Evolutionary conservation across 306 rosid species (phyloP), one percentile per base, ranked within the genome.

Genomic region (Mimosa pudica): DNA sequence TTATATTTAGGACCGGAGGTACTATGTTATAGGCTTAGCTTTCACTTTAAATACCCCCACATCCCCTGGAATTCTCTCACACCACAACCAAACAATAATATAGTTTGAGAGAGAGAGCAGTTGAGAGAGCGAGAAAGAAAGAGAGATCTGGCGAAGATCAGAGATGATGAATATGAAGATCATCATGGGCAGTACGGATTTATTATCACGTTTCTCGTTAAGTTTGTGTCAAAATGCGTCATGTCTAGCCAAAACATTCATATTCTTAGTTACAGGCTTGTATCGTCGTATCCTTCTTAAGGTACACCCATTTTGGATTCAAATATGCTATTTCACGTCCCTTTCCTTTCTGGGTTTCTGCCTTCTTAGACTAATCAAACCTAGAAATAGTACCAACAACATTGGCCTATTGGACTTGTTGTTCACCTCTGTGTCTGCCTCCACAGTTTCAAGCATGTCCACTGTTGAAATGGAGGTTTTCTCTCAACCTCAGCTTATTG

Each of bases 391-490:
- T 38, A 38, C 4, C 20, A 51, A 14, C n/a, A 8, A 48, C 5
- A 51, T 44, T 16, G 70, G 75, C 11, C 17, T 92, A 38, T 38
- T 38, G 2, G 97, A 92, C 51, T 48, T 92, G 3, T 88, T 89
- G 73, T 92, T 85, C 85, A 89, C 92, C 58, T 89, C 92, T 0
- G 86, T 87, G 11, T 89, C 97, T 0, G 82, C 92, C 32, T 8
- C 88, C 13, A 88, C 97, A 0, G 94, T 88, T 24, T 89, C 97
- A 1, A 89, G 97, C 80, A 88, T 92, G 94, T 75, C 97, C 36
- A 80, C 91, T 0, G 60, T 92, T 4, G 94, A 92, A 81, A 89
- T 92, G 90, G 88, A 89, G 84, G 80, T 52, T 20, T 88, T 89
- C 35, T 89, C 97, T 1, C 65, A 88, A 57, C 2, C 85, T 48